A percentile compares a stretch with the other conserved stretches of the same genome.
Evolutionary conservation across 2,329 filamentous ascomycete species (phyloP).

Genomic region (Ambrosiella xylebori): DNA sequence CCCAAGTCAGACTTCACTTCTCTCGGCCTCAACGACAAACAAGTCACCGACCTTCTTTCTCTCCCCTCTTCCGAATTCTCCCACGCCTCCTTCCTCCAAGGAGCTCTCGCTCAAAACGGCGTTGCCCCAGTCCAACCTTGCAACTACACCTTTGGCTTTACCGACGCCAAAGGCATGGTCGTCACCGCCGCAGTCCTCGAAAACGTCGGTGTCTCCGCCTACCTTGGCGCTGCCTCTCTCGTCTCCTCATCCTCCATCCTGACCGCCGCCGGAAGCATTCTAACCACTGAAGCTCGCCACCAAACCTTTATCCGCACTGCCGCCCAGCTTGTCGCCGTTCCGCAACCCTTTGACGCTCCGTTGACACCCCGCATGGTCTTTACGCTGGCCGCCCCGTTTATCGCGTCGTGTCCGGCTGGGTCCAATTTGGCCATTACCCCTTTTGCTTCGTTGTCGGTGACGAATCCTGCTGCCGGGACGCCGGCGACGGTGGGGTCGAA

Average conservation of each 20-base stretch:
- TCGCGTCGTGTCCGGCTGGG: conserved; percentile 48
- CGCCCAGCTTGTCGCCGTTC: conserved; percentile 39
- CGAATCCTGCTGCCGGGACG: conserved; percentile 24
- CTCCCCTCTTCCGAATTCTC: conserved; percentile 45
- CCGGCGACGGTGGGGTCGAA: conserved; percentile 21
- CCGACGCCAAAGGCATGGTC: conserved; percentile 48
- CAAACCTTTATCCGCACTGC: conserved; percentile 53
- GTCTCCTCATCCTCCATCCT: conserved; percentile 43
- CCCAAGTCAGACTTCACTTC: conserved; percentile 45
- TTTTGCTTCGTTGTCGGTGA: conserved; percentile 42
- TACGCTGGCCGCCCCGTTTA: conserved; percentile 57
- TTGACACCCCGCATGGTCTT: conserved; percentile 53
- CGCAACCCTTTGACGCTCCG: conserved; percentile 53
- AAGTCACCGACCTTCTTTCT: conserved; percentile 34
- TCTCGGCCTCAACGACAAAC: conserved; percentile 19
- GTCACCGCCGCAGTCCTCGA: conserved; percentile 53
- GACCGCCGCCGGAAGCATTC: conserved; percentile 49
- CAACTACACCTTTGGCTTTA: conserved; percentile 55
- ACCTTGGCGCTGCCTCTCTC: conserved; percentile 52
- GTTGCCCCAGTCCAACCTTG: conserved; percentile 49
- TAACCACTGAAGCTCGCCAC: conserved; percentile 57
- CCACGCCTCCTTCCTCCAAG: conserved; percentile 27
- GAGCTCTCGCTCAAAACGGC: conserved; percentile 43
- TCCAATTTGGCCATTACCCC: conserved; percentile 44
- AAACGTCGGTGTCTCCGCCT: conserved; percentile 56